Conservation (phyloP, 345 rosid species). For the Boechera divaricarpa region DNA sequence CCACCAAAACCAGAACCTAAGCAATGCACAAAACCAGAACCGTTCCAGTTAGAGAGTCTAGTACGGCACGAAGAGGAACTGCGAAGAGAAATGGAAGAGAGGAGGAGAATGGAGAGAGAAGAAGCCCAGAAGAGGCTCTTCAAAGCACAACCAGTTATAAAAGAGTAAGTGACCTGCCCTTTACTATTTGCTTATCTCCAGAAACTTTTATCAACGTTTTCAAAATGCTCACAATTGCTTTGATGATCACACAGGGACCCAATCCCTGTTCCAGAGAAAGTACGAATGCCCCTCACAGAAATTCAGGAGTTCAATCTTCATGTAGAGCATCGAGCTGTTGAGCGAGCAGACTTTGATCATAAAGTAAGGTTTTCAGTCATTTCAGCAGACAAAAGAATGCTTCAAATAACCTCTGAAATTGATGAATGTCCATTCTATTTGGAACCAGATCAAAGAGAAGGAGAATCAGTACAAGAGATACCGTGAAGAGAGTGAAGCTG, state of each 20-base stretch:
- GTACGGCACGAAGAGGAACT: slow-evolving; percentile 89
- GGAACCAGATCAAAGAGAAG: slow-evolving; percentile 86
- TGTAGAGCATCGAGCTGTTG: slow-evolving; percentile 71
- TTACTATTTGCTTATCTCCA: not conserved
- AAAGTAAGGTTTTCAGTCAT: slow-evolving; percentile 55
- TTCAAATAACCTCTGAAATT: not conserved
- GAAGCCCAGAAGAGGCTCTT: slow-evolving; percentile 75
- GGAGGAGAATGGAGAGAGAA: slow-evolving; percentile 69
- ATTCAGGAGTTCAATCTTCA: slow-evolving; percentile 74
- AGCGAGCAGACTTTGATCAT: slow-evolving; percentile 90
- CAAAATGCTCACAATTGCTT: slow-evolving; percentile 25
- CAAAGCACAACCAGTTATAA: slow-evolving; percentile 75
- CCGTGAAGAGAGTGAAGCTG: slow-evolving; percentile 93
- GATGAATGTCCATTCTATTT: slow-evolving; percentile 8
- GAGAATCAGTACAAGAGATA: slow-evolving; percentile 84
- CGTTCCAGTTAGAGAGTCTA: slow-evolving; percentile 87
- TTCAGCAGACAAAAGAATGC: not conserved
- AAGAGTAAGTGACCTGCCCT: slow-evolving; percentile 61
- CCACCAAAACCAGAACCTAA: slow-evolving; percentile 92
- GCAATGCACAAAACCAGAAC: slow-evolving; percentile 79
- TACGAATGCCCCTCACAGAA: slow-evolving; percentile 84
- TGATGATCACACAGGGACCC: slow-evolving; percentile 67
- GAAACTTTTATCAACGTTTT: slow-evolving; percentile 16
- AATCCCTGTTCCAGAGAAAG: slow-evolving; percentile 88
- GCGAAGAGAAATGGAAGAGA: slow-evolving; percentile 83